A percentile compares a stretch with the other conserved stretches of the same genome.
phyloP scores from a whole-genome alignment of 2,329 filamentous ascomycete genomes.

The Paraphoma chrysanthemicola region DNA sequence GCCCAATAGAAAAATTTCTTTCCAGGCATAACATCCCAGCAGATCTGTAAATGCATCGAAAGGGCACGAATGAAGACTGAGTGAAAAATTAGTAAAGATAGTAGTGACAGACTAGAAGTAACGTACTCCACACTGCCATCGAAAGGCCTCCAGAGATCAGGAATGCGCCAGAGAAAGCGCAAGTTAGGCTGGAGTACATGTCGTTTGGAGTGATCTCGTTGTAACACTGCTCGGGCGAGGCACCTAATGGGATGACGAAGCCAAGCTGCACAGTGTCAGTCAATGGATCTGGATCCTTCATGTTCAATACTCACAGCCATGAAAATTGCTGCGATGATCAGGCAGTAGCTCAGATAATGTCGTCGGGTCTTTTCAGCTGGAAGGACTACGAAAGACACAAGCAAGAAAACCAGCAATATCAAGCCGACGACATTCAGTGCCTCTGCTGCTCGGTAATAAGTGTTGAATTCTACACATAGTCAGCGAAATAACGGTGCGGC shows the following conservation, averaged over 20 bases:
- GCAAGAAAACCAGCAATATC: slow-evolving; percentile 74
- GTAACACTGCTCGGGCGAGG: slow-evolving; percentile 80
- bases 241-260: slow-evolving; percentile 86
- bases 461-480: slow-evolving; percentile 55
- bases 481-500: neutral
- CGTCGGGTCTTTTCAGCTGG: slow-evolving; percentile 89
- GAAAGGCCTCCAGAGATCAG: slow-evolving; percentile 86
- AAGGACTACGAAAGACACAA: slow-evolving; percentile 79
- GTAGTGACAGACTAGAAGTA: neutral
- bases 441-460: slow-evolving; percentile 72
- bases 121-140: slow-evolving; percentile 78
- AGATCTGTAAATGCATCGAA: slow-evolving; percentile 95
- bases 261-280: slow-evolving; percentile 67
- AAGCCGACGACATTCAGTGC: slow-evolving; percentile 82
- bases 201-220: slow-evolving; percentile 92
- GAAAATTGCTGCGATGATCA: slow-evolving; percentile 76
- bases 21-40: slow-evolving; percentile 93
- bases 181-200: slow-evolving; percentile 82
- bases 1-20: slow-evolving; percentile 88
- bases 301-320: slow-evolving; percentile 72
- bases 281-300: neutral
- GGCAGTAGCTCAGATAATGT: slow-evolving; percentile 90
- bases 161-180: slow-evolving; percentile 86
- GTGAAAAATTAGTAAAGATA: neutral
- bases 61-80: slow-evolving; percentile 82